Evolutionary conservation across 1,284 basidiomycete genomes (phyloP).

Genomic region (Trichosporon ovoides): DNA sequence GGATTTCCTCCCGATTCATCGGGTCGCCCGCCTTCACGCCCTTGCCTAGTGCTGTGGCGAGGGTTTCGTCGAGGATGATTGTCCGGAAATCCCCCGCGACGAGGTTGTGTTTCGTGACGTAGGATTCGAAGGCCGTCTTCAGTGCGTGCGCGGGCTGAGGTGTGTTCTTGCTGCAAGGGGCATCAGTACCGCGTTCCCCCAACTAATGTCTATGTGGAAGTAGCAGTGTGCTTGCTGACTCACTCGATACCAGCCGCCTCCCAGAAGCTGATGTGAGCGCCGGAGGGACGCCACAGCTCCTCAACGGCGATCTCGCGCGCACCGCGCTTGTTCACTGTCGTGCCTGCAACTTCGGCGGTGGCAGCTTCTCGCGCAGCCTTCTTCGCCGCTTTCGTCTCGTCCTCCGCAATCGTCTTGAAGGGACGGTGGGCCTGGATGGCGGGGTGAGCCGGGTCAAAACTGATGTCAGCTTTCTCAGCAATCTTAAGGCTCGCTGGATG

Average conservation of each 20-base stretch:
- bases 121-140: conserved; percentile 60
- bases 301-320: conserved; percentile 49
- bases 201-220: too few species aligned
- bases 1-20: conserved; percentile 60
- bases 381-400: conserved; percentile 51
- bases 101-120: conserved; percentile 60
- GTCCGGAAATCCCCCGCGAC: conserved; percentile 63
- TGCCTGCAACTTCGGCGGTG: conserved; percentile 47
- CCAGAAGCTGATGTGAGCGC: conserved; percentile 58
- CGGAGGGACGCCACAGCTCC: conserved; percentile 71
- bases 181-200: conserved; percentile 8
- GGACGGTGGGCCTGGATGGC: conserved; percentile 55
- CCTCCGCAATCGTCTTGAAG: conserved; percentile 61
- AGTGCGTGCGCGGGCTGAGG: conserved; percentile 25
- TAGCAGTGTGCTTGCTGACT: conserved; percentile 50
- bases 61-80: conserved; percentile 60
- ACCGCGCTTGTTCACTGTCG: conserved; percentile 21
- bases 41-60: conserved; percentile 56
- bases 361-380: conserved; percentile 49
- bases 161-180: conserved; percentile 25
- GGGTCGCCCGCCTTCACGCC: conserved; percentile 16
- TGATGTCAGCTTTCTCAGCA: conserved; percentile 32
- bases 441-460: conserved; percentile 60
- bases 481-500: not conserved
- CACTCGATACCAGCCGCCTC: conserved; percentile 55